phyloP scores from a whole-genome alignment of 768 basidiomycete genomes.

The Amyloporia xantha region DNA sequence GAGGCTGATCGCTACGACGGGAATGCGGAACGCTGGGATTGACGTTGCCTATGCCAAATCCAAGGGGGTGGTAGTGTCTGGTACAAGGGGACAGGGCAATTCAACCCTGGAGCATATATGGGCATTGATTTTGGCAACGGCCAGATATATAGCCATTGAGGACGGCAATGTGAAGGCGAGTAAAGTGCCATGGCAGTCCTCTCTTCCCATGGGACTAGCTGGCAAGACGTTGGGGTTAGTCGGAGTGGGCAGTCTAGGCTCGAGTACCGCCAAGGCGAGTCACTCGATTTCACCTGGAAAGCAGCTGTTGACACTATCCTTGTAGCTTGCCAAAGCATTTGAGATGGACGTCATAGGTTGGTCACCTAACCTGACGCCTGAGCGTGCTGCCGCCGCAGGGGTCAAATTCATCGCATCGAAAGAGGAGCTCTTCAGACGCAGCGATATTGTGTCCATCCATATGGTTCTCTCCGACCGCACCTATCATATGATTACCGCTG shows the following conservation, averaged over 20 bases:
- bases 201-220: constrained; percentile 41
- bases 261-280: constrained; percentile 41
- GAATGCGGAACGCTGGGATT: constrained; percentile 41
- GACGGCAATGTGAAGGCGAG: constrained; percentile 39
- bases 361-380: constrained; percentile 58
- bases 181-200: constrained; percentile 48
- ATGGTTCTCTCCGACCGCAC: constrained; percentile 50
- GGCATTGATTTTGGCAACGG: constrained; percentile 50
- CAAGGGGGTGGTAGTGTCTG: constrained; percentile 46
- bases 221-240: constrained; percentile 55
- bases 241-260: constrained; percentile 55
- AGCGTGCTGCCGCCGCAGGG: constrained; percentile 45
- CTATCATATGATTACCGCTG: constrained; percentile 37
- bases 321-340: constrained; percentile 52
- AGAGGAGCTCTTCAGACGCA: constrained; percentile 42
- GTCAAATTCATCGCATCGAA: constrained; percentile 44
- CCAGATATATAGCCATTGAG: constrained; percentile 43
- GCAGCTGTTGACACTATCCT: background rate
- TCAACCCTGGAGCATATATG: constrained; percentile 61
- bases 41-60: constrained; percentile 39
- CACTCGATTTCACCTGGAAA: background rate
- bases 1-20: constrained; percentile 55
- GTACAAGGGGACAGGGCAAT: constrained; percentile 37
- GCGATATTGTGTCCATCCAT: constrained; percentile 59
- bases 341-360: constrained; percentile 55